These are phyloP conservation scores for Tylopilus vinaceipallidus DNA, from an alignment of 768 basidiomycete genomes.

Conservation along the genomic window DNA sequence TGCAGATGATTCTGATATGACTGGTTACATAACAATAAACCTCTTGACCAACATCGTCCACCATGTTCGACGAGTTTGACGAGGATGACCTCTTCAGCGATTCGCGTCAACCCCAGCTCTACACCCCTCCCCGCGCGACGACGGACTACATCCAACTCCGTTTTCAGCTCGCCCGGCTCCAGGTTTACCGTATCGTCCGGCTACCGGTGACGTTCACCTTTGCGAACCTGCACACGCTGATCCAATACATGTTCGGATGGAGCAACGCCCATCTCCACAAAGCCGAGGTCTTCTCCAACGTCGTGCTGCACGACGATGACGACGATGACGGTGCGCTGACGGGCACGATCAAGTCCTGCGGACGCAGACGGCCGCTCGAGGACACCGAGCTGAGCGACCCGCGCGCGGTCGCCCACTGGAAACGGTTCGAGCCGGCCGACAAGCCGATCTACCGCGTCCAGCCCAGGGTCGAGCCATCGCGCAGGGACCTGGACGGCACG, in stretches of 20 bases:
- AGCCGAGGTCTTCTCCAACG: constrained; percentile 21
- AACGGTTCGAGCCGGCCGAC: constrained; percentile 11
- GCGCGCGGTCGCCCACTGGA: constrained; percentile 11
- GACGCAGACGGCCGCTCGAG: constrained; percentile 18
- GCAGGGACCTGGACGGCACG: constrained; percentile 9
- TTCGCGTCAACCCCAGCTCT: not conserved
- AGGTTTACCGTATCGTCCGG: constrained; percentile 25
- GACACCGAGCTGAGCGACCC: constrained; percentile 13
- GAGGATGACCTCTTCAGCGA: not conserved
- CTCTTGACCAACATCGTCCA: too few relatives aligned
- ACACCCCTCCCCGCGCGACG: constrained; percentile 14
- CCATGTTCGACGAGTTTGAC: constrained; percentile 14
- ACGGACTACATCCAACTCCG: constrained; percentile 27
- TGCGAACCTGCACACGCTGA: constrained; percentile 28
- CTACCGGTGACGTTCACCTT: constrained; percentile 31
- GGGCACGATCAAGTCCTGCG: constrained; percentile 23
- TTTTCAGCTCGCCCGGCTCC: constrained; percentile 29
- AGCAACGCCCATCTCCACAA: constrained; percentile 23
- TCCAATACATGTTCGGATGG: constrained; percentile 35
- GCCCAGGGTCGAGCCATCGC: constrained; percentile 4
- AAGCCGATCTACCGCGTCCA: constrained; percentile 20
- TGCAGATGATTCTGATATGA: too few relatives aligned
- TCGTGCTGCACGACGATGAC: constrained; percentile 17
- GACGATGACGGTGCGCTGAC: constrained; percentile 2
- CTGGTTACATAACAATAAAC: too few relatives aligned